phyloP scores from a whole-genome alignment of 345 rosid genomes.

The Euclidium syriacum region DNA sequence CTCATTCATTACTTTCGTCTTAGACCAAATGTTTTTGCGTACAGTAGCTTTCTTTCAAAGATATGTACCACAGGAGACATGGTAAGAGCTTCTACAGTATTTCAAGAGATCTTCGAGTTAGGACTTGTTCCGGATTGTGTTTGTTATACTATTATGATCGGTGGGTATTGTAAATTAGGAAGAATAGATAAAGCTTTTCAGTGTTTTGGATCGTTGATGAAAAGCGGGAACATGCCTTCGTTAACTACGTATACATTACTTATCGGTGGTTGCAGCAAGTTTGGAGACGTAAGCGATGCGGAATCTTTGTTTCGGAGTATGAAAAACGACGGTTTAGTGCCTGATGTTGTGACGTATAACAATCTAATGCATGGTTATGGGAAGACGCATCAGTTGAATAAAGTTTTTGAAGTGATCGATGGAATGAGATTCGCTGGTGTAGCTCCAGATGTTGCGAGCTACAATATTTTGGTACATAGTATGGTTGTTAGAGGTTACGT shows the following conservation, averaged over 20 bases:
- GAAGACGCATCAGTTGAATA: conserved; percentile 39
- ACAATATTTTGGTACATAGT: conserved; percentile 46
- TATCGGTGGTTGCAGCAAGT: conserved; percentile 37
- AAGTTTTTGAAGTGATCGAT: conserved; percentile 42
- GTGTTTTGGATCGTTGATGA: conserved; percentile 42
- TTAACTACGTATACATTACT: conserved; percentile 39
- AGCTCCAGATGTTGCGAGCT: conserved; percentile 45
- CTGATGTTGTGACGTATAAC: conserved; percentile 45
- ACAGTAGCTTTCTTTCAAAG: conserved; percentile 43
- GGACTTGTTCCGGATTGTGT: conserved; percentile 46
- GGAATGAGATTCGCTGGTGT: conserved; percentile 37
- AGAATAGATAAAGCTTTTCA: conserved; percentile 33
- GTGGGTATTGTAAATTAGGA: conserved; percentile 37
- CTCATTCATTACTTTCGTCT: conserved; percentile 34
- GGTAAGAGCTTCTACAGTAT: conserved; percentile 35
- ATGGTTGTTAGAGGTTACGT: conserved; percentile 39
- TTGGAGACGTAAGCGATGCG: conserved; percentile 32
- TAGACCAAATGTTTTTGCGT: conserved; percentile 42
- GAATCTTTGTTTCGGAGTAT: conserved; percentile 31
- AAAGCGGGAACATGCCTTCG: conserved; percentile 38
- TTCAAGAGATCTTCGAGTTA: conserved; percentile 38
- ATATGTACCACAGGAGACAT: conserved; percentile 38
- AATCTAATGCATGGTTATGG: conserved; percentile 42
- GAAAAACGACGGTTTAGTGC: conserved; percentile 28
- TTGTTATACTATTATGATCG: conserved; percentile 40